Base-by-base conservation (phyloP, 805 yeast genomes). In the Lipomyces kockii region DNA sequence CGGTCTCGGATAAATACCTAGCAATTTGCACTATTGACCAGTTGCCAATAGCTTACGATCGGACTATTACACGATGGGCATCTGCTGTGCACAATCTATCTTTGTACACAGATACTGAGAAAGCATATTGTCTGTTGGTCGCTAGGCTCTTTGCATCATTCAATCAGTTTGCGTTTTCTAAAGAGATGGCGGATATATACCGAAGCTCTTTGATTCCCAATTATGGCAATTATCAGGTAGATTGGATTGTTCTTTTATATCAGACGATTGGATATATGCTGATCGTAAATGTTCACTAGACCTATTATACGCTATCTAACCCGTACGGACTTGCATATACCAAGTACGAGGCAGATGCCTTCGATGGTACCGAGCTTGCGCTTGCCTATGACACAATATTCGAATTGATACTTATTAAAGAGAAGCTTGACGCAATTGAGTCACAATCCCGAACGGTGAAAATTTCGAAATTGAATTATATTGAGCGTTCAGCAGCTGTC, bases 151-250 rank as follows among this genome's bases (percentile, higher is more conserved):
- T 43, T 22, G 12, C 27, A 14, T 22, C 34, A 25, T 60, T 63
- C 25, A 35, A 22, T n/a, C 35, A 54, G 54, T 63, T 58, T 56
- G 43, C 61, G 11, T 61, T 60, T 29, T 61, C 61, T 17, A 8
- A 37, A 3, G 67, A 60, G 29, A 22, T 64, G 17, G 4, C 17
- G 37, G 49, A 51, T 1, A 55, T 58, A 8, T 64, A 64, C 35
- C 22, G 32, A 14, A 43, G 11, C 6, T 27, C 43, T 34, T 22
- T 11, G 27, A 27, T 64, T 14, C 49, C 57, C 17, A 37, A 35
- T 43, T 66, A 37, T 54, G 69, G 60, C 25, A 58, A 35, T 9
- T 66, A 25, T 32, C 69, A 66, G 63, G 69, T 66, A 52, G 12
- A 20, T 17, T 5, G 34, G n/a, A 22, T 11, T 17, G 55, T 27